Conservation (phyloP, 495 filamentous ascomycete genomes). For the Neurospora sp. region DNA sequence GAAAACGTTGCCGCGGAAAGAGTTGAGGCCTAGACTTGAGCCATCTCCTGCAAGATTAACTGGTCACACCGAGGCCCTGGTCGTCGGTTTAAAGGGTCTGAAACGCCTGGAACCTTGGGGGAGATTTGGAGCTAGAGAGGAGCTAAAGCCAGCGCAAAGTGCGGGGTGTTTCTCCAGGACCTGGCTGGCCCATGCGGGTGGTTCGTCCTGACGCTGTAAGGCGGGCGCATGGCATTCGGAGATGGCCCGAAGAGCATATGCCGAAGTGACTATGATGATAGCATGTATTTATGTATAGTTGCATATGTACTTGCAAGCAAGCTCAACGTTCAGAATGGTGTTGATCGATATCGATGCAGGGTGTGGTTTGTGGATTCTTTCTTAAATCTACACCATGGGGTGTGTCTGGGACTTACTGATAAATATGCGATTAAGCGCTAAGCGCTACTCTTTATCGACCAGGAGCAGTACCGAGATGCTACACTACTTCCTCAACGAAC, state of each 20-base stretch:
- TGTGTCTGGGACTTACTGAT: not conserved
- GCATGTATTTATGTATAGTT: not conserved
- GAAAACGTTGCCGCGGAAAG: not conserved
- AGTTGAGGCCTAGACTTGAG: not conserved
- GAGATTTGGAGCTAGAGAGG: slow-evolving; percentile 40
- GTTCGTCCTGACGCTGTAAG: not conserved
- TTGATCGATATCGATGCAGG: not conserved
- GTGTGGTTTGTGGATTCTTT: not conserved
- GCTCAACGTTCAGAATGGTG: not conserved
- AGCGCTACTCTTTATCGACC: not conserved
- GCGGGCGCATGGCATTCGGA: not conserved
- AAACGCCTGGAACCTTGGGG: not conserved
- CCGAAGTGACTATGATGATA: not conserved
- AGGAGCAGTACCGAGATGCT: not conserved
- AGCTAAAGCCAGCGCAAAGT: slow-evolving; percentile 33
- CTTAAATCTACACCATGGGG: not conserved
- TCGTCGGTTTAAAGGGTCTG: not conserved
- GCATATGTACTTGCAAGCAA: not conserved
- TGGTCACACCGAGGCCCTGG: not conserved
- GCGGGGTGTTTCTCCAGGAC: not conserved
- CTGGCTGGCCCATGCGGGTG: not conserved
- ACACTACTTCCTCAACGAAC: not conserved
- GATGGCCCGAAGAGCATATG: not conserved
- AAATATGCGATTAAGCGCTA: no score
- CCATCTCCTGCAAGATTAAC: not conserved